Base-by-base conservation (phyloP, 495 filamentous ascomycete species). In the Xylaria flabelliformis region DNA sequence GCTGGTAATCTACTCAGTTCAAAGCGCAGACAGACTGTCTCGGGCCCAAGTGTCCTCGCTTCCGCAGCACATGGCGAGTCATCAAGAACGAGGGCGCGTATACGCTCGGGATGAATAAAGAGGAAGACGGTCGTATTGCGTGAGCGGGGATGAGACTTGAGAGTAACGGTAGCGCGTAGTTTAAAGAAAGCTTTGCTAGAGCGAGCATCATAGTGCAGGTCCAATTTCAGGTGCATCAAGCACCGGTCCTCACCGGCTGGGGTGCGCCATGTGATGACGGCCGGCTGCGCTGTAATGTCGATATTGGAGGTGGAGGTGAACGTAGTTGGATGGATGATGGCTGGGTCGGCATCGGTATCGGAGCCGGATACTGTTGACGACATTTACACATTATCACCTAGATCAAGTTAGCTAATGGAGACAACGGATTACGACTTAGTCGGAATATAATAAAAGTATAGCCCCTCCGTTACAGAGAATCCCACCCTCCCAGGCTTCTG, bases 81-180 rank as follows among this genome's bases (percentile, higher is more conserved):
- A 77, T 83, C 68, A 80, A 82, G 69, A 80, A 82, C 62, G 78
- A 79, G 50, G 64, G 77, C 58, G 58, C 77, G 6, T 82, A 80
- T 77, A 79, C 79, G 74, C 74, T 71, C 46, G 77, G 77, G 77
- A 79, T 69, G 56, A 26, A 69, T 5, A 39, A 69, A 69, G 19
- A 69, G 55, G 17, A 69, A 69, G 67, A 69, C 41, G 48, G 51
- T 19, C 26, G 39, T 69, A 46, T 61, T 69, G 56, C 56, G 67
- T 13, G 67, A 59, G 36, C 67, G 67, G 17, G 67, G 42, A 34
- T 69, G 67, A 24, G 53, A 58, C 39, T 69, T 69, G 36, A 69
- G 67, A 34, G 67, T 36, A 13, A 62, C 67, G 21, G 56, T 55
- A 48, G 67, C 67, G 39, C 67, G 67, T 62, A 69, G 34, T 39